phyloP scores from a whole-genome alignment of 169 alveolate species.

The Cryptosporidium bovis region DNA sequence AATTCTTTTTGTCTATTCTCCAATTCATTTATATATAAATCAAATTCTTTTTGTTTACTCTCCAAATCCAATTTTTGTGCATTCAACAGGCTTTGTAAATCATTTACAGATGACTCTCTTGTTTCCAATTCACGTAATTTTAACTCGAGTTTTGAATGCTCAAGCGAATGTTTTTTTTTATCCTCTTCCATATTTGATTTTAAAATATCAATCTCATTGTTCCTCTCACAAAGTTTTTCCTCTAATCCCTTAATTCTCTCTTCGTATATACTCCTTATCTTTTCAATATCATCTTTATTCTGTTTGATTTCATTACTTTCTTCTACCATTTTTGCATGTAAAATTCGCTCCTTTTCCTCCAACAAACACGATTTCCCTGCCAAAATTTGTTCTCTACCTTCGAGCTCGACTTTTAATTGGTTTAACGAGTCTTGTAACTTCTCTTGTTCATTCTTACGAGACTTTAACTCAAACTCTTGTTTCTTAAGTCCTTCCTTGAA shows the following conservation, averaged over 20 bases:
- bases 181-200: slow-evolving; percentile 19
- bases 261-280: slow-evolving; percentile 15
- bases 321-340: slow-evolving; percentile 21
- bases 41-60: slow-evolving; percentile 57
- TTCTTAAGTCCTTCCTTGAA: slow-evolving; percentile 4
- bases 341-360: slow-evolving; percentile 22
- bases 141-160: slow-evolving; percentile 13
- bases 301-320: slow-evolving; percentile 7
- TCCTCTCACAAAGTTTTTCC: neutral
- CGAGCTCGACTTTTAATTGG: slow-evolving; percentile 33
- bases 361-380: neutral
- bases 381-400: neutral
- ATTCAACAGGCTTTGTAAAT: slow-evolving; percentile 8
- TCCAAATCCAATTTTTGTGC: slow-evolving; percentile 66
- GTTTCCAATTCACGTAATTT: neutral
- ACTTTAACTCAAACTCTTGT: slow-evolving; percentile 9
- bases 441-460: slow-evolving; percentile 24
- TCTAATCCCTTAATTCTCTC: slow-evolving; percentile 11
- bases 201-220: slow-evolving; percentile 21
- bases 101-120: slow-evolving; percentile 28
- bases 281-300: neutral
- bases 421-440: slow-evolving; percentile 12
- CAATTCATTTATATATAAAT: slow-evolving; percentile 54
- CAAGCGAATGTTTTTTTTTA: slow-evolving; percentile 5
- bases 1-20: slow-evolving; percentile 65